These are phyloP conservation scores for Erythrophleum fordii DNA, from an alignment of 306 rosid species.

Conservation along the genomic window DNA sequence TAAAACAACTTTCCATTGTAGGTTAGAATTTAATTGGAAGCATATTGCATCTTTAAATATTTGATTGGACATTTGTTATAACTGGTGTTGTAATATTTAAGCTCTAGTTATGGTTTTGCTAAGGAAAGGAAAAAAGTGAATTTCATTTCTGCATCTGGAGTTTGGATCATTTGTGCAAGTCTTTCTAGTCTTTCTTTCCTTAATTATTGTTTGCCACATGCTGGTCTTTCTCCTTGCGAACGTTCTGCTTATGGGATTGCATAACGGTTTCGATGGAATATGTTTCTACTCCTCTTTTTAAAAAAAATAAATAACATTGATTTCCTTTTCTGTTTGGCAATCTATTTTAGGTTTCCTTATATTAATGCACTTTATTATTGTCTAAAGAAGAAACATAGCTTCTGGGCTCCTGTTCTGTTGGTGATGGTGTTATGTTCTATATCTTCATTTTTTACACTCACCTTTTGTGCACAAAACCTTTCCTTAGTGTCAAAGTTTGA, in stretches of 20 bases:
- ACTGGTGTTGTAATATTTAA: background rate
- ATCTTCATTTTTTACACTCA: conserved; percentile 16
- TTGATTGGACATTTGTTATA: background rate
- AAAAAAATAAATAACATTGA: background rate
- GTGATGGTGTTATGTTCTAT: conserved; percentile 9
- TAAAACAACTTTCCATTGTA: background rate
- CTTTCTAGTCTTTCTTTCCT: no score
- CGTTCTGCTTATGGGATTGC: conserved; percentile 24
- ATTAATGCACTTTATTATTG: conserved; percentile 26
- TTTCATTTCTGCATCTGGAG: background rate
- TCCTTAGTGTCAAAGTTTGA: background rate
- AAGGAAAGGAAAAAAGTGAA: background rate
- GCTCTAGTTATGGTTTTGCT: background rate
- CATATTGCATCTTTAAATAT: conserved; percentile 1
- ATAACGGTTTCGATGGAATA: conserved; percentile 14
- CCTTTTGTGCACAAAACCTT: conserved; percentile 25
- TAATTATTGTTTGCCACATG: background rate
- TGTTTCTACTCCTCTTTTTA: background rate
- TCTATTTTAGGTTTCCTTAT: conserved; percentile 16
- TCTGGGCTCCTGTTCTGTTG: conserved; percentile 17
- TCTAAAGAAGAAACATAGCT: conserved; percentile 22
- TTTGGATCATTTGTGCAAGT: background rate
- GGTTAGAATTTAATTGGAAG: background rate
- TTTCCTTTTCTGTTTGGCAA: conserved; percentile 4
- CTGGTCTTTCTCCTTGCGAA: background rate